Base-by-base conservation (phyloP, 352 stramenopile genomes). In the Phytophthora citricola region DNA sequence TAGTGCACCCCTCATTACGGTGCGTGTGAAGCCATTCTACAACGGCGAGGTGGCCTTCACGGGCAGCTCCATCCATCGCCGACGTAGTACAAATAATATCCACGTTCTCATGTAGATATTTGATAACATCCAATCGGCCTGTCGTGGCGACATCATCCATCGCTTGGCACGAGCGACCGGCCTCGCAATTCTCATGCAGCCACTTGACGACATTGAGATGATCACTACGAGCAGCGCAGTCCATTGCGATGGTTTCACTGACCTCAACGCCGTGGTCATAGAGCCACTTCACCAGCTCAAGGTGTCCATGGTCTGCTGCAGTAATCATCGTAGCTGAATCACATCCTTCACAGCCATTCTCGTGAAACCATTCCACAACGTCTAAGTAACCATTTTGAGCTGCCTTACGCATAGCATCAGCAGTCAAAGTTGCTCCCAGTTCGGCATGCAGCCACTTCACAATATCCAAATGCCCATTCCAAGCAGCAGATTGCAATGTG, bases 11-110 rank as follows among this genome's bases (percentile, higher is more conserved):
- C 12, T 66, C 61, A 12, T 14, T 64, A 1, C 61, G 66, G 22
- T 75, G 27, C n/a, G 48, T 17, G 29, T 76, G 61, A 4, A 79
- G 67, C 71, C 63, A 77, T 6, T 58, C n/a, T 2, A 67, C 48
- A 2, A 71, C 26, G 5, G 49, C 49, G 5, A 71, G 48, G 11
- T 62, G 63, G 0, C 63, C 63, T 40, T 67, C 58, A 44, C 63
- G 56, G 38, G 63, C 43, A 55, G 63, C 63, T 4, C 57, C 50
- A 46, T 72, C 57, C 57, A 72, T 72, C 5, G 63, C 63, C 2
- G 48, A 58, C 12, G 48, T 66, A 2, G 48, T 58, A 31, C 56
- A 57, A 10, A 1, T 38, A 5, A 29, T 41, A 15, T 58, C 14
- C 4, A 66, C 5, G 5, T 66, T 38, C 11, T 53, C 41, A 20